Conservation (phyloP, 768 basidiomycete species). For the Mycena belliarum region DNA sequence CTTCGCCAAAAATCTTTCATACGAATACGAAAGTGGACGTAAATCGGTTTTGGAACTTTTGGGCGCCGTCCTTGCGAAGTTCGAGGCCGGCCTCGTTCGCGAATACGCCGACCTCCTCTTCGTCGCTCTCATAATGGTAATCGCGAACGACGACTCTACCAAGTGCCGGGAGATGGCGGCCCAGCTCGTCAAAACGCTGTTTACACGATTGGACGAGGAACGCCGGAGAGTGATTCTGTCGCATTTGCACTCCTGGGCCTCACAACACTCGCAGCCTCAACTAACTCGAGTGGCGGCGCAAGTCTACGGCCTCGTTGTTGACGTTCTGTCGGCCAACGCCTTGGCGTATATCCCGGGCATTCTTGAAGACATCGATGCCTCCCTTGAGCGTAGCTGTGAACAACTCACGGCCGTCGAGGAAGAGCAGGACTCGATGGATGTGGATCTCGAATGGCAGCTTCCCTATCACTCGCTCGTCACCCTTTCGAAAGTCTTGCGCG, state of each 20-base stretch:
- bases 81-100: slow-evolving; percentile 67
- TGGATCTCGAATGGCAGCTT: slow-evolving; percentile 74
- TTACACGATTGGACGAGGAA: slow-evolving; percentile 64
- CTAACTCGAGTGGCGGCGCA: slow-evolving; percentile 77
- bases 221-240: slow-evolving; percentile 57
- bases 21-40: slow-evolving; percentile 87
- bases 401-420: slow-evolving; percentile 41
- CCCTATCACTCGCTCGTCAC: slow-evolving; percentile 79
- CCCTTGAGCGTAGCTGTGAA: slow-evolving; percentile 46
- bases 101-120: slow-evolving; percentile 91
- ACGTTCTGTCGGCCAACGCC: slow-evolving; percentile 55
- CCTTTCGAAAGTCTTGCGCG: slow-evolving; percentile 60
- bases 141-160: slow-evolving; percentile 92
- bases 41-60: slow-evolving; percentile 93
- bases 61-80: slow-evolving; percentile 81
- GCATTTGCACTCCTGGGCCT: slow-evolving; percentile 81
- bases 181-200: slow-evolving; percentile 76
- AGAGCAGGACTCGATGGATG: slow-evolving; percentile 50
- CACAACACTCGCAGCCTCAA: slow-evolving; percentile 56
- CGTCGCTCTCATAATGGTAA: slow-evolving; percentile 85
- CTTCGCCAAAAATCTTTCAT: slow-evolving; percentile 89
- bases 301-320: slow-evolving; percentile 80
- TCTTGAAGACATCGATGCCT: slow-evolving; percentile 55
- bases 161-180: slow-evolving; percentile 90
- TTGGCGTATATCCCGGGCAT: slow-evolving; percentile 47